Percentiles rank a stretch among this genome's conserved stretches.
Evolutionary conservation across 2,329 filamentous ascomycete species (phyloP).

Genomic region (Emericellopsis cladophorae): DNA sequence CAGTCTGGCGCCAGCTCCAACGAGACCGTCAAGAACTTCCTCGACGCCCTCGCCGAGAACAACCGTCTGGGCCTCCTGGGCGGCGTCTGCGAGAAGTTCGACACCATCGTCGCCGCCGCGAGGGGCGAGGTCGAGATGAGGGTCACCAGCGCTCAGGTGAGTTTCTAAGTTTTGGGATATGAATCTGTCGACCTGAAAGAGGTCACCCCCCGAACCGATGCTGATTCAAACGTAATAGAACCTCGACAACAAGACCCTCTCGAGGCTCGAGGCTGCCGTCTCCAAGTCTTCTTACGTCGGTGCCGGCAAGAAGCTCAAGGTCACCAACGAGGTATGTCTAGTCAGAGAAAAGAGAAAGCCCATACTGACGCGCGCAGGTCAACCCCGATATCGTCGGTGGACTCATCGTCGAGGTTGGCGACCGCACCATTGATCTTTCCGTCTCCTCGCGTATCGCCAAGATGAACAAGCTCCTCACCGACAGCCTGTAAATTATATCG

Average conservation of each 20-base stretch:
- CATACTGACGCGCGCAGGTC: conserved; percentile 39
- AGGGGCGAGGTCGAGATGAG: conserved; percentile 88
- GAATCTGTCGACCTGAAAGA: neutral
- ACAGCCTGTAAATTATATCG: conserved; percentile 68
- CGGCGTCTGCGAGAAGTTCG: conserved; percentile 80
- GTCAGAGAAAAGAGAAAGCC: neutral
- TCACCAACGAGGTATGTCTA: conserved; percentile 66
- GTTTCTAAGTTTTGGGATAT: conserved; percentile 14
- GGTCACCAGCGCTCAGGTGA: conserved; percentile 80
- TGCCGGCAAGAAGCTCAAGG: conserved; percentile 95
- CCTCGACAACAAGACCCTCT: conserved; percentile 77
- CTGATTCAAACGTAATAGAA: conserved; percentile 35
- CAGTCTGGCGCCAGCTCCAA: conserved; percentile 54
- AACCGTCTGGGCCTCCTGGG: conserved; percentile 80
- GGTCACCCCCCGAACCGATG: neutral
- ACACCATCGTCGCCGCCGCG: conserved; percentile 72
- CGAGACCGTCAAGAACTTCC: conserved; percentile 88
- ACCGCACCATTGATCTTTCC: conserved; percentile 95
- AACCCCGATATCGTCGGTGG: conserved; percentile 92
- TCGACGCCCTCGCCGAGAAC: conserved; percentile 83
- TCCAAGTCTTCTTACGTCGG: conserved; percentile 80
- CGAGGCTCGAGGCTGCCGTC: conserved; percentile 76
- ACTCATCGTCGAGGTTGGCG: conserved; percentile 89
- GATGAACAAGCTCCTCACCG: conserved; percentile 98
- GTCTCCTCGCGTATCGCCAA: conserved; percentile 90